Conservation (phyloP, 2,329 filamentous ascomycete genomes). For the Xylaria polymorpha region DNA sequence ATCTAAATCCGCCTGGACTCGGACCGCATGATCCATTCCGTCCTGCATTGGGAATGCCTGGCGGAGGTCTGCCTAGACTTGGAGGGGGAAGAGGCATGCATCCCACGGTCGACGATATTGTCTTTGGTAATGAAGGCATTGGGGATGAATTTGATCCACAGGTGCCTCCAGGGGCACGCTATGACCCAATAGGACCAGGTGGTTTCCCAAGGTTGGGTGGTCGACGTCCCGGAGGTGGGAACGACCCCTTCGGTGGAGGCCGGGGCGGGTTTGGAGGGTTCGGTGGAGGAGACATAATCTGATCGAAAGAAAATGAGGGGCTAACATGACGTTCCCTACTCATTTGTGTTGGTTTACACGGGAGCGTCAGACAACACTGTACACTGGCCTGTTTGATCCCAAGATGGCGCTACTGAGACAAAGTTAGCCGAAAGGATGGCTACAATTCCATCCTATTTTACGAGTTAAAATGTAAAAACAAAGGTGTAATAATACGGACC, state of each 20-base stretch:
- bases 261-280: slow-evolving; percentile 47
- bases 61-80: slow-evolving; percentile 66
- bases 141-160: slow-evolving; percentile 71
- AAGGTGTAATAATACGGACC: slow-evolving; percentile 28
- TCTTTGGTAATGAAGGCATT: slow-evolving; percentile 71
- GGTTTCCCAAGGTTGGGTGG: slow-evolving; percentile 61
- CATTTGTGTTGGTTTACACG: background rate
- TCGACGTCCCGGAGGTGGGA: slow-evolving; percentile 53
- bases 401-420: background rate
- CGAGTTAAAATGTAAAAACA: slow-evolving; percentile 23
- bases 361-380: background rate
- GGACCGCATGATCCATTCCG: slow-evolving; percentile 86
- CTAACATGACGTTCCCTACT: background rate
- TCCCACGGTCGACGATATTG: slow-evolving; percentile 90
- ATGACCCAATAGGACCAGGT: slow-evolving; percentile 85
- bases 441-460: slow-evolving; percentile 24
- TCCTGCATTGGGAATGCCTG: slow-evolving; percentile 70
- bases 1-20: slow-evolving; percentile 87
- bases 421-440: slow-evolving; percentile 4
- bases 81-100: slow-evolving; percentile 87
- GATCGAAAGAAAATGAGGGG: slow-evolving; percentile 13
- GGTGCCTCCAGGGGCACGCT: slow-evolving; percentile 88
- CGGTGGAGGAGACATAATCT: slow-evolving; percentile 48
- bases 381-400: background rate
- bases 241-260: slow-evolving; percentile 54